Conservation (phyloP, 148 eudicot genomes). For the Amaranthus palmeri region DNA sequence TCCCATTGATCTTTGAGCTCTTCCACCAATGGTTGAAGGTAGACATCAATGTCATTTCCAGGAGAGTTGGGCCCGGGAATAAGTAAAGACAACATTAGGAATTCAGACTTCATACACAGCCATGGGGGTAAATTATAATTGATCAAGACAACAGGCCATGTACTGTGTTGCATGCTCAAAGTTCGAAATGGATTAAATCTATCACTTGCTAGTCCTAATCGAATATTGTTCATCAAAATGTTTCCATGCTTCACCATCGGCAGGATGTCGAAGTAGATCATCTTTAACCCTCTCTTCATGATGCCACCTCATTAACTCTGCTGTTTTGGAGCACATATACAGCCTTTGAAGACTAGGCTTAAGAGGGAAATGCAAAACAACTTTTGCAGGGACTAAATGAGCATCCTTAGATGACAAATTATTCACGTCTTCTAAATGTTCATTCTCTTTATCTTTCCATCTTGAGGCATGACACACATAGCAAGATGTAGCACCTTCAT, state of each 20-base stretch:
- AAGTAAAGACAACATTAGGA: conserved; percentile 1
- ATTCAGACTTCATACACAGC: neutral
- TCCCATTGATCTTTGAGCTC: conserved; percentile 5
- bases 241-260: neutral
- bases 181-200: conserved; percentile 8
- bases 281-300: neutral
- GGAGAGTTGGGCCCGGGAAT: conserved; percentile 1
- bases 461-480: neutral
- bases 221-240: neutral
- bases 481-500: neutral
- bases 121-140: conserved; percentile 5
- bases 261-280: neutral
- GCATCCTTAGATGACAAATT: neutral
- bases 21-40: conserved; percentile 1
- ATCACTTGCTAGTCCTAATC: neutral
- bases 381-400: neutral
- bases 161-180: neutral
- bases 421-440: neutral
- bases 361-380: conserved; percentile 3
- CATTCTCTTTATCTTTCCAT: neutral
- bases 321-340: neutral
- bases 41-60: conserved; percentile 4
- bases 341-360: conserved; percentile 1
- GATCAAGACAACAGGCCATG: neutral
- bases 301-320: neutral